phyloP scores from a whole-genome alignment of 768 basidiomycete genomes.

The Tulasnella calospora region DNA sequence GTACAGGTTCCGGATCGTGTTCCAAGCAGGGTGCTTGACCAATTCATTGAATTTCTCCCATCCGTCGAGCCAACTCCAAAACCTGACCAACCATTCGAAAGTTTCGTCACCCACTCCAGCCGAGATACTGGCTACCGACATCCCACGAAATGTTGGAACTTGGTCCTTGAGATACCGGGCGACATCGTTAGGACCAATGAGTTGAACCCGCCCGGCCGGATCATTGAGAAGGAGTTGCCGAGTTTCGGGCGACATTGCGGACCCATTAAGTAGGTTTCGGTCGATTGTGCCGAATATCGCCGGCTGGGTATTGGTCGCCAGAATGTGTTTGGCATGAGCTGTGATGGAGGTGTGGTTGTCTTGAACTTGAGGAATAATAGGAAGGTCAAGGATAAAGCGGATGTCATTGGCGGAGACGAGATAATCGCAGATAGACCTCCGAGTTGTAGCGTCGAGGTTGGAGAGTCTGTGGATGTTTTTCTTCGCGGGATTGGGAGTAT shows the following conservation, averaged over 20 bases:
- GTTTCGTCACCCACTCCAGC: slow-evolving; percentile 25
- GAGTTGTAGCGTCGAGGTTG: neutral
- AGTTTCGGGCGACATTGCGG: neutral
- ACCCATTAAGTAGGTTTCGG: neutral
- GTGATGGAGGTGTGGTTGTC: neutral
- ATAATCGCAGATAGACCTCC: slow-evolving; percentile 1
- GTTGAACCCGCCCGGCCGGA: neutral
- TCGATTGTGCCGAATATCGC: neutral
- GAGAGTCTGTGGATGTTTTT: neutral
- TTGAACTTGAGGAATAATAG: neutral
- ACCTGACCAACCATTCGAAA: slow-evolving; percentile 40
- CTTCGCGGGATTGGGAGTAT: neutral
- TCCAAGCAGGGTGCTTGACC: neutral
- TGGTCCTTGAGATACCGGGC: neutral
- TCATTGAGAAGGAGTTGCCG: neutral
- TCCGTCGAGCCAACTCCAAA: slow-evolving; percentile 45
- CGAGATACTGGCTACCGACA: neutral
- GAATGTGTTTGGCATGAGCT: neutral
- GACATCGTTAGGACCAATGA: neutral
- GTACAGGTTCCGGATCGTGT: neutral
- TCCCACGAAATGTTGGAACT: neutral
- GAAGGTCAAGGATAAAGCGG: slow-evolving; percentile 2
- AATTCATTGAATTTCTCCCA: slow-evolving; percentile 30
- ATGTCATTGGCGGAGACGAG: slow-evolving; percentile 16
- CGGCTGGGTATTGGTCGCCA: neutral